These are phyloP conservation scores for Pneumocystis carinii DNA, from an alignment of 1,139 yeast genomes.

Conservation along the genomic window DNA sequence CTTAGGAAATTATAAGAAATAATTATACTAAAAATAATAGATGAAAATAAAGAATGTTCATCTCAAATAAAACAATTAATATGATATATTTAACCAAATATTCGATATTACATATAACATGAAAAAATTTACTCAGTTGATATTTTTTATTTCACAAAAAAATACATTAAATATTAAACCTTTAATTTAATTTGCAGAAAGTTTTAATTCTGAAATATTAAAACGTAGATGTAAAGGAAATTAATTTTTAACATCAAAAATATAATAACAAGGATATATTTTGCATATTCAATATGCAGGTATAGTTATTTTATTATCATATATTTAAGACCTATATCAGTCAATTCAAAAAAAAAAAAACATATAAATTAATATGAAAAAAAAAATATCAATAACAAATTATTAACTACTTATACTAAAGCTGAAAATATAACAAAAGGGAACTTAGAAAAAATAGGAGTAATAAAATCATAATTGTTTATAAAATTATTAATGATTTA, in stretches of 20 bases:
- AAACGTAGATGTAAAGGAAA: not conserved
- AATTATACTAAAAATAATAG: not conserved
- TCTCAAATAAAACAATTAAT: not conserved
- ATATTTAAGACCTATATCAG: not conserved
- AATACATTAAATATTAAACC: not conserved
- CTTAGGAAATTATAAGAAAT: not conserved
- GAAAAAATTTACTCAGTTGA: not conserved
- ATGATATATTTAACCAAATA: not conserved
- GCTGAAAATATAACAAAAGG: not conserved
- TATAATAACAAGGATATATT: not conserved
- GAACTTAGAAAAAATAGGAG: not conserved
- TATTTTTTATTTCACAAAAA: not conserved
- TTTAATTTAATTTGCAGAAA: not conserved
- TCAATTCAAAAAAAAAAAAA: not conserved
- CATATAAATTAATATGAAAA: not conserved
- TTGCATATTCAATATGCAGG: not conserved
- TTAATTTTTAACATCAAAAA: not conserved
- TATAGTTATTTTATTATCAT: not conserved
- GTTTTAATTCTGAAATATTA: not conserved
- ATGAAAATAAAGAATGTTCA: not conserved
- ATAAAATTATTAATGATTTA: not conserved
- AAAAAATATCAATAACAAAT: not conserved
- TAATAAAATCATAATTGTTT: not conserved
- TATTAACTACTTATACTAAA: not conserved
- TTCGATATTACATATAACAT: not conserved